Conservation (phyloP, 768 basidiomycete genomes). For the Termitomyces sp. region DNA sequence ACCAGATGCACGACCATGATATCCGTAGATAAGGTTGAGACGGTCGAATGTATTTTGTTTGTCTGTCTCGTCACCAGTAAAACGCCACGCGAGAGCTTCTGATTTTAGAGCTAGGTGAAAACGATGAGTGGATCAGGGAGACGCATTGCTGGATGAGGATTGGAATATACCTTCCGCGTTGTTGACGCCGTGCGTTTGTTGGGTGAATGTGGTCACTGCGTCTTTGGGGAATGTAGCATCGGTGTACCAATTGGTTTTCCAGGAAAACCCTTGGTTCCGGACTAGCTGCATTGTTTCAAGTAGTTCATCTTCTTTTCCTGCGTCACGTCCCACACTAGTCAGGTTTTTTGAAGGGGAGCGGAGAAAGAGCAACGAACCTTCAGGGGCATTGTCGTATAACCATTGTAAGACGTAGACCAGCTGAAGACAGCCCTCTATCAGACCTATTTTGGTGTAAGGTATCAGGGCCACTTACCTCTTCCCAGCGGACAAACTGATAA, state of each 20-base stretch:
- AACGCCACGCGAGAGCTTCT: slow-evolving; percentile 35
- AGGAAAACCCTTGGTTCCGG: slow-evolving; percentile 31
- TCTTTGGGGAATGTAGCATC: slow-evolving; percentile 28
- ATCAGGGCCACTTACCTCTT: slow-evolving; percentile 23
- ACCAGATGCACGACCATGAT: slow-evolving; percentile 33
- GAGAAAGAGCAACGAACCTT: slow-evolving; percentile 18
- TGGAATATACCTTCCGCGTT: slow-evolving; percentile 26
- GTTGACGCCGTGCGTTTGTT: slow-evolving; percentile 37
- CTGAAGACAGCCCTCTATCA: slow-evolving; percentile 10
- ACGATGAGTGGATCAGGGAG: neutral
- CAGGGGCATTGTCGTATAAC: slow-evolving; percentile 34
- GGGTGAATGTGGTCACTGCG: slow-evolving; percentile 21
- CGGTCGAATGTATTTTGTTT: slow-evolving; percentile 32
- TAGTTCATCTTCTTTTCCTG: slow-evolving; percentile 28
- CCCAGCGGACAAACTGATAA: slow-evolving; percentile 37
- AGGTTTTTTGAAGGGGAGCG: neutral
- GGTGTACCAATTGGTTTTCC: slow-evolving; percentile 36
- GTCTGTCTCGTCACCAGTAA: slow-evolving; percentile 32
- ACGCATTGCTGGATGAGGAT: neutral
- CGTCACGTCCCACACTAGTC: neutral
- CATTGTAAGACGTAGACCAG: slow-evolving; percentile 32
- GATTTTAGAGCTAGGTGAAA: slow-evolving; percentile 23
- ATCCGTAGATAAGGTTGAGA: slow-evolving; percentile 30
- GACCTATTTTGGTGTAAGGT: neutral
- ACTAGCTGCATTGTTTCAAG: slow-evolving; percentile 37